Conservation (phyloP, 2,329 filamentous ascomycete genomes). For the Xylaria sp. region DNA sequence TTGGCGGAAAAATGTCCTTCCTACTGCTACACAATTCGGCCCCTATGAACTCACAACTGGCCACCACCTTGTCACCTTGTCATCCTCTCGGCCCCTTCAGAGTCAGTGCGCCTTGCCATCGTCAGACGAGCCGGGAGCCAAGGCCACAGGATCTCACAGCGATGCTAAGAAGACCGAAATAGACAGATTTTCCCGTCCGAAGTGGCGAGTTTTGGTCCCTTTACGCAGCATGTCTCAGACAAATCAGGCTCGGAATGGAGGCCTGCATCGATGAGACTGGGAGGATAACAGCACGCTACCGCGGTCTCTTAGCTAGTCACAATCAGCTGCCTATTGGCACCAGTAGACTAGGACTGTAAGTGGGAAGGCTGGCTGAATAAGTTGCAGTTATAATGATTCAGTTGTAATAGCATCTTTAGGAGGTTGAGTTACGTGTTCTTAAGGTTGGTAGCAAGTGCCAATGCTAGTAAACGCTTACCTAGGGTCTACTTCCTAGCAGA, state of each 20-base stretch:
- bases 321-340: not conserved
- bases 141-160: slow-evolving; percentile 7
- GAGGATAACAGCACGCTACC: not conserved
- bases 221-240: slow-evolving; percentile 8
- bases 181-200: slow-evolving; percentile 3
- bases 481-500: not conserved
- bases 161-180: not conserved
- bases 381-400: not conserved
- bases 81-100: not conserved
- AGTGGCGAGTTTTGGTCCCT: slow-evolving; percentile 6
- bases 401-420: not conserved
- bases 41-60: not conserved
- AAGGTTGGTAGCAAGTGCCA: too few relatives aligned
- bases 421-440: not conserved
- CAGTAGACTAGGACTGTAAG: not conserved
- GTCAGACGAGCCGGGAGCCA: not conserved
- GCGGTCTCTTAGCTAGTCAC: not conserved
- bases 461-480: not conserved
- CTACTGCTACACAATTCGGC: not conserved
- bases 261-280: not conserved
- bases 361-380: not conserved
- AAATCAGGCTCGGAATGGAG: not conserved
- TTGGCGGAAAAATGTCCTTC: not conserved
- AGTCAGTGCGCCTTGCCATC: slow-evolving; percentile 20
- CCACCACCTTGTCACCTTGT: slow-evolving; percentile 11